Conservation (phyloP, 2,329 filamentous ascomycete species). For the Aspergillus tamarii region DNA sequence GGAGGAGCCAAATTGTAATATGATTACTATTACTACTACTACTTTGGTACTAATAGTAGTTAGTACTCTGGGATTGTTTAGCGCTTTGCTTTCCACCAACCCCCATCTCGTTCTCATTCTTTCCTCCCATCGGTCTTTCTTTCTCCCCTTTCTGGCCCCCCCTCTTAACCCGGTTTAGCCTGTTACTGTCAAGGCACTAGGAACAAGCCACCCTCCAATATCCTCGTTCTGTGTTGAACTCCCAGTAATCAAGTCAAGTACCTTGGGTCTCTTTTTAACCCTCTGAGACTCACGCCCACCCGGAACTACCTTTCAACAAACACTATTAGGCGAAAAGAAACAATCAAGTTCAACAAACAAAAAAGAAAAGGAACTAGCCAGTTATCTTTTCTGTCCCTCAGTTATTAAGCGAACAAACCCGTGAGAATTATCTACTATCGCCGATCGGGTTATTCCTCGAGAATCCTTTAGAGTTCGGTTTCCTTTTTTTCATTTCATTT, state of each 20-base stretch:
- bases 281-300: background rate
- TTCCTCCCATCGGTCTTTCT: background rate
- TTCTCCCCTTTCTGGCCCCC: conserved; percentile 10
- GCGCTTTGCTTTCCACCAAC: background rate
- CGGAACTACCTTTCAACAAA: background rate
- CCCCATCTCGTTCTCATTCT: conserved; percentile 2
- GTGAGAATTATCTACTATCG: background rate
- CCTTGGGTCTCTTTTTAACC: conserved; percentile 3
- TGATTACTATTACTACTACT: background rate
- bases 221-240: conserved; percentile 8
- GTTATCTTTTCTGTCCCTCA: background rate
- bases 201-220: conserved; percentile 11
- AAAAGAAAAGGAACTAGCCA: background rate
- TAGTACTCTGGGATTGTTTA: background rate
- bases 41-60: background rate
- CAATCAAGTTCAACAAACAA: background rate
- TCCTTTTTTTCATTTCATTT: background rate
- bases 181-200: conserved; percentile 13
- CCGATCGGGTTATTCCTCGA: conserved; percentile 5
- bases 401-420: conserved; percentile 3
- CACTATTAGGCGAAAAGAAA: background rate
- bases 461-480: background rate
- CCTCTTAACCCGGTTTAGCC: conserved; percentile 15
- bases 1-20: background rate
- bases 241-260: background rate